phyloP scores from a whole-genome alignment of 1,284 basidiomycete species.

The Grifola frondosa region DNA sequence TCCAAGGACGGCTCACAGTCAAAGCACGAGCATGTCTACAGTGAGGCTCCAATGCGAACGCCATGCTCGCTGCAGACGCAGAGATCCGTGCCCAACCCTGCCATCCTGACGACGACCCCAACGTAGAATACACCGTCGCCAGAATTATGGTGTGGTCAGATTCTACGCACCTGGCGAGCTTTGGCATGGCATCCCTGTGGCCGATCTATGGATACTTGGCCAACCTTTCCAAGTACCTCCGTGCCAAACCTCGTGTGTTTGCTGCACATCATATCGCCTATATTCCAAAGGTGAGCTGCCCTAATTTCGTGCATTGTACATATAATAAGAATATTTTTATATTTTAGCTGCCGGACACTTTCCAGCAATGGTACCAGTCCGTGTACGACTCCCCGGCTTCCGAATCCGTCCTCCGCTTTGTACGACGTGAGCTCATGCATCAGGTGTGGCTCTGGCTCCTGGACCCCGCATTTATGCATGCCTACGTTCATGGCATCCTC shows the following conservation, averaged over 20 bases:
- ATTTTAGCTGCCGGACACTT: slow-evolving; percentile 22
- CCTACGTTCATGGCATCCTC: slow-evolving; percentile 25
- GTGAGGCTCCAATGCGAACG: slow-evolving; percentile 13
- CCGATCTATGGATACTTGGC: slow-evolving; percentile 15
- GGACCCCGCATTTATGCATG: slow-evolving; percentile 22
- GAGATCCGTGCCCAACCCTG: slow-evolving; percentile 14
- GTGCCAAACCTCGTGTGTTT: slow-evolving; percentile 12
- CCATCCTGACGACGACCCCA: slow-evolving; percentile 2
- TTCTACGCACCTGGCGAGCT: slow-evolving; percentile 1
- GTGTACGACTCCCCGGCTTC: slow-evolving; percentile 14
- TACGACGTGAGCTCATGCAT: slow-evolving; percentile 26
- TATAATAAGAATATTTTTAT: too few species aligned
- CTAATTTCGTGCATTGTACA: not conserved
- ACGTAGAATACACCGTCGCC: slow-evolving; percentile 24
- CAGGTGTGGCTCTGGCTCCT: slow-evolving; percentile 19
- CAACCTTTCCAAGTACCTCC: slow-evolving; percentile 24
- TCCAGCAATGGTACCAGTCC: slow-evolving; percentile 25
- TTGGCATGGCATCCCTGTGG: slow-evolving; percentile 16
- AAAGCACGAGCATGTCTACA: slow-evolving; percentile 6
- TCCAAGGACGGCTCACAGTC: not conserved
- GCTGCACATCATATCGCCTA: slow-evolving; percentile 27
- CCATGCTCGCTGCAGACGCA: slow-evolving; percentile 13
- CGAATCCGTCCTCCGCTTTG: slow-evolving; percentile 18
- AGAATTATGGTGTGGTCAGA: slow-evolving; percentile 39
- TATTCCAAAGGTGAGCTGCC: slow-evolving; percentile 27